A percentile compares a stretch with the other conserved stretches of the same genome.
phyloP scores from a whole-genome alignment of 1,284 basidiomycete species.

The Pisolithus thermaeus region DNA sequence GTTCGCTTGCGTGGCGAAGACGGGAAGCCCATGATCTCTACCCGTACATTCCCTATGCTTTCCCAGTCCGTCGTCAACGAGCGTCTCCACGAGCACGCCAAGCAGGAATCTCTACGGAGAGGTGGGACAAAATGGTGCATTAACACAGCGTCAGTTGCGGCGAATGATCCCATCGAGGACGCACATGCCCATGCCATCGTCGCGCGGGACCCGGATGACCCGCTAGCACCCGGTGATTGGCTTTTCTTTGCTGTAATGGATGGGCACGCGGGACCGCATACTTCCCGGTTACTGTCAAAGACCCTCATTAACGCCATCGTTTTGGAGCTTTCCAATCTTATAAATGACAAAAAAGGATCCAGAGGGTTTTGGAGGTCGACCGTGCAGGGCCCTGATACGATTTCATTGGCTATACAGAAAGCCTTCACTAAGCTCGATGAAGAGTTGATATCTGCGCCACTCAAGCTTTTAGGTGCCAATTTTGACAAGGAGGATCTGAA shows the following conservation, averaged over 20 bases:
- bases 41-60: slow-evolving; percentile 50
- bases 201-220: slow-evolving; percentile 51
- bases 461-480: slow-evolving; percentile 62
- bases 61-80: slow-evolving; percentile 52
- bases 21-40: slow-evolving; percentile 53
- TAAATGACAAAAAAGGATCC: slow-evolving; percentile 32
- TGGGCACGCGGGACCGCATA: slow-evolving; percentile 80
- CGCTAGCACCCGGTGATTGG: slow-evolving; percentile 59
- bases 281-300: slow-evolving; percentile 80
- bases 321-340: slow-evolving; percentile 63
- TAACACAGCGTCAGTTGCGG: slow-evolving; percentile 72
- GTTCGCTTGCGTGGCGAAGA: slow-evolving; percentile 50
- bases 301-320: slow-evolving; percentile 85
- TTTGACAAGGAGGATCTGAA: slow-evolving; percentile 47
- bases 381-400: slow-evolving; percentile 49
- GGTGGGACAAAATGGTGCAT: slow-evolving; percentile 63
- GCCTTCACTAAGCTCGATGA: slow-evolving; percentile 78
- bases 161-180: slow-evolving; percentile 91
- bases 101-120: slow-evolving; percentile 40
- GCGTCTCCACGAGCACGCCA: slow-evolving; percentile 54
- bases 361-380: slow-evolving; percentile 29
- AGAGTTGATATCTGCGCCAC: slow-evolving; percentile 73
- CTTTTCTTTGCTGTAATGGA: slow-evolving; percentile 90
- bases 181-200: slow-evolving; percentile 73
- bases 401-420: slow-evolving; percentile 68